Percentiles rank a stretch among this genome's conserved stretches.
Evolutionary conservation across 495 filamentous ascomycete genomes (phyloP).

Genomic region (Penicillium canescens): DNA sequence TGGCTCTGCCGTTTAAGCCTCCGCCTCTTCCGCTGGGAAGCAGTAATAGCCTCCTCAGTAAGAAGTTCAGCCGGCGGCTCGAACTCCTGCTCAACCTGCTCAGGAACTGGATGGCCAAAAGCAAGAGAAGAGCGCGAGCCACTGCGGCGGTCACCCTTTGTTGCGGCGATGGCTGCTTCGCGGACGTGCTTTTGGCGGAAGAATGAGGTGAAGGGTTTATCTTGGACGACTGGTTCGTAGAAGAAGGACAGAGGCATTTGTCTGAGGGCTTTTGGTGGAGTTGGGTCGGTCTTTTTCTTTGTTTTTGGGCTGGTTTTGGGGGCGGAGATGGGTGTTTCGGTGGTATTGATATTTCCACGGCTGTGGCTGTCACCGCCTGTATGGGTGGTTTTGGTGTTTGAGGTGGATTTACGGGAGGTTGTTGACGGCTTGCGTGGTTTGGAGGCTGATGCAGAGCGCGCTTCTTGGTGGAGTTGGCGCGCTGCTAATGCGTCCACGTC

Average conservation of each 20-base stretch:
- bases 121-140: constrained; percentile 51
- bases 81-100: constrained; percentile 69
- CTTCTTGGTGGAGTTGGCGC: constrained; percentile 73
- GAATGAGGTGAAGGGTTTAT: constrained; percentile 81
- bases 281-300: constrained; percentile 28
- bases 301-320: not conserved
- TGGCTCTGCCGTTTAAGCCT: constrained; percentile 40
- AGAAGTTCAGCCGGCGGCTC: constrained; percentile 68
- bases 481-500: constrained; percentile 75
- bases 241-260: constrained; percentile 4
- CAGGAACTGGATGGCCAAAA: constrained; percentile 82
- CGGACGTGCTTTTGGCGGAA: constrained; percentile 76
- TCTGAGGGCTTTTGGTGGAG: constrained; percentile 20
- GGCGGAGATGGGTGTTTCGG: not conserved
- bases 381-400: constrained; percentile 10
- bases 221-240: constrained; percentile 30
- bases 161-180: constrained; percentile 63
- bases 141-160: constrained; percentile 42
- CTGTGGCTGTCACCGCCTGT: constrained; percentile 11
- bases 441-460: constrained; percentile 42
- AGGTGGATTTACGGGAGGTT: constrained; percentile 8
- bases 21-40: constrained; percentile 62
- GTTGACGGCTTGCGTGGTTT: constrained; percentile 30
- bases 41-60: constrained; percentile 65
- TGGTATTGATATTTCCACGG: constrained; percentile 16